Evolutionary conservation across 2,329 filamentous ascomycete species (phyloP).

Genomic region (Colletotrichum lupini): DNA sequence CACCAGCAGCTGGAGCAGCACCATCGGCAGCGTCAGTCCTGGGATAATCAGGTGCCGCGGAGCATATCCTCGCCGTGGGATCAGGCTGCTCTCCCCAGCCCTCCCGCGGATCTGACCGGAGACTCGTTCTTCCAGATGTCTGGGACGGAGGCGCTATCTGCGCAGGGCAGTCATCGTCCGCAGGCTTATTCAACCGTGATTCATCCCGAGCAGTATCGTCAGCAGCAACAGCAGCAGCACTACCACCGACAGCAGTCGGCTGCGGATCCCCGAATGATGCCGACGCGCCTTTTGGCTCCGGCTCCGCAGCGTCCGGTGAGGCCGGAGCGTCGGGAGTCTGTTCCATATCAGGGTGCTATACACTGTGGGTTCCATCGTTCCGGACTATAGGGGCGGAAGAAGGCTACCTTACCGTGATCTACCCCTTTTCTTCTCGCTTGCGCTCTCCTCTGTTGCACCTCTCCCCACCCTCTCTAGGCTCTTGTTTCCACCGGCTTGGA

Average conservation of each 20-base stretch:
- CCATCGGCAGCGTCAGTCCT: not conserved
- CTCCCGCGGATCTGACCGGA: not conserved
- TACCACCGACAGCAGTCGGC: not conserved
- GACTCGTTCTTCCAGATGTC: not conserved
- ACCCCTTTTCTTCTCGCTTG: not conserved
- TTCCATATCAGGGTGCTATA: not conserved
- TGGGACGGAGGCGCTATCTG: not conserved
- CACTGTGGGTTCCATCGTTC: not conserved
- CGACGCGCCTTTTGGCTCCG: not conserved
- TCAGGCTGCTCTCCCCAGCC: not conserved
- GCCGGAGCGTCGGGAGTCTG: not conserved
- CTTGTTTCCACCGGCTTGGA: not conserved
- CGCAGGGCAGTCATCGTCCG: not conserved
- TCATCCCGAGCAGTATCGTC: not conserved
- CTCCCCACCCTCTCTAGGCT: not conserved
- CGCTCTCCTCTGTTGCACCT: not conserved
- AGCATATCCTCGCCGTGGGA: not conserved
- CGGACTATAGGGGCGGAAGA: not conserved
- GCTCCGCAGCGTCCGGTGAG: not conserved
- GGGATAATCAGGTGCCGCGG: not conserved
- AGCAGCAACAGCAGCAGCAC: not conserved
- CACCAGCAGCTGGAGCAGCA: not conserved
- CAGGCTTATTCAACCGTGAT: not conserved
- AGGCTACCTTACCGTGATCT: not conserved
- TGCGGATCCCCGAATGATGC: not conserved